Evolutionary conservation across 108 stramenopile genomes (phyloP).

Genomic region (Schizochytrium sp.): DNA sequence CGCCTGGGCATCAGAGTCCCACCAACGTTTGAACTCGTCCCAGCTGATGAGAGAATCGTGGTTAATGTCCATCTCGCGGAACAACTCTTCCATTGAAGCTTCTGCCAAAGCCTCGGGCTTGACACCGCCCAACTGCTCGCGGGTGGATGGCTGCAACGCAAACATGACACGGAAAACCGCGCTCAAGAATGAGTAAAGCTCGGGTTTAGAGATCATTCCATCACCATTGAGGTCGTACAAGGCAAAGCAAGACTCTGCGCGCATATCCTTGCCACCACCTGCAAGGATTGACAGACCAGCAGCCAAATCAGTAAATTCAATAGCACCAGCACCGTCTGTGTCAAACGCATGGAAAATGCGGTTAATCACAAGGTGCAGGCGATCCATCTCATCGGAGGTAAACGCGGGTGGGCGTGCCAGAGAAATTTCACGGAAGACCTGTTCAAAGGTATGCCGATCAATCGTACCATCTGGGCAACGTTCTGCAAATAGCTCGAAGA

Average conservation of each 20-base stretch:
- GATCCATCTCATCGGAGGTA: slow-evolving; percentile 15
- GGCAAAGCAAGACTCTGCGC: slow-evolving; percentile 64
- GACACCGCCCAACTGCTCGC: background rate
- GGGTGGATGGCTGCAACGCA: slow-evolving; percentile 45
- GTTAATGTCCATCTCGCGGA: slow-evolving; percentile 59
- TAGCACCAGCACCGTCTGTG: slow-evolving; percentile 13
- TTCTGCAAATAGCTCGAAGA: slow-evolving; percentile 64
- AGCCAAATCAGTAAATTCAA: slow-evolving; percentile 60
- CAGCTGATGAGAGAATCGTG: slow-evolving; percentile 17
- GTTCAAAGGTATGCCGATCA: slow-evolving; percentile 46
- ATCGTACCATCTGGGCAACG: slow-evolving; percentile 40
- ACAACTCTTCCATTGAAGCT: slow-evolving; percentile 39
- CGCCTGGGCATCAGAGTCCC: background rate
- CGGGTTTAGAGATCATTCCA: slow-evolving; percentile 34
- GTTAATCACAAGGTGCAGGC: slow-evolving; percentile 52
- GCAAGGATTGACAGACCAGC: slow-evolving; percentile 65
- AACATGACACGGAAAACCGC: slow-evolving; percentile 62
- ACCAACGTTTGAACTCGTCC: slow-evolving; percentile 63
- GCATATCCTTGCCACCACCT: slow-evolving; percentile 68
- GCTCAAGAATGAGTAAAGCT: slow-evolving; percentile 39
- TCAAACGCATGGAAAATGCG: slow-evolving; percentile 60
- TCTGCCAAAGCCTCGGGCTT: slow-evolving; percentile 7
- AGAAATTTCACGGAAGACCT: slow-evolving; percentile 48
- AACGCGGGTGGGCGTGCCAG: slow-evolving; percentile 1
- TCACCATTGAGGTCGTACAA: slow-evolving; percentile 62